These are phyloP conservation scores for Lipomyces kockii DNA, from an alignment of 805 yeast species.

Conservation along the genomic window DNA sequence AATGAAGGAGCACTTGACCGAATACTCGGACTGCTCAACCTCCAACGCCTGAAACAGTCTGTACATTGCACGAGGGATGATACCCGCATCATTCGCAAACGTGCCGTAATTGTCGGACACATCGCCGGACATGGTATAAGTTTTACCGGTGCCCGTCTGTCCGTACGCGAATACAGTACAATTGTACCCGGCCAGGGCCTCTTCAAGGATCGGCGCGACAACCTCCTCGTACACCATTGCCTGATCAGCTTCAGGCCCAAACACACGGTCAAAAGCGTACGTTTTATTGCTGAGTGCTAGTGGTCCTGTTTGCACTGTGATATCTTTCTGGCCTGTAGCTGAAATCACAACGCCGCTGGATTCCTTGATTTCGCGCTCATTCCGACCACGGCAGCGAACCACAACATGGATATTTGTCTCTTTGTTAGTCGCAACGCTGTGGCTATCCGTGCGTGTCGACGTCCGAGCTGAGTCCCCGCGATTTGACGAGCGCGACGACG, in stretches of 20 bases:
- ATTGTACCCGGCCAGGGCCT: constrained; percentile 75
- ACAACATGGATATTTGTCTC: constrained; percentile 62
- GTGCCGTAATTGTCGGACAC: constrained; percentile 36
- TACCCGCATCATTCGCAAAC: constrained; percentile 57
- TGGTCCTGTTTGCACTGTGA: constrained; percentile 53
- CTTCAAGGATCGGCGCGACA: constrained; percentile 66
- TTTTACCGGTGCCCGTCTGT: constrained; percentile 78
- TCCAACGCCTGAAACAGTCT: constrained; percentile 58
- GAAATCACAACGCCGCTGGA: constrained; percentile 66
- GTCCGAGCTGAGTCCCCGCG: neutral
- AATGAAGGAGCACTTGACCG: constrained; percentile 77
- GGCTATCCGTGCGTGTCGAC: constrained; percentile 3
- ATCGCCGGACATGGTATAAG: constrained; percentile 49
- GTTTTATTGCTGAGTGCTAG: constrained; percentile 51
- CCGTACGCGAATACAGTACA: constrained; percentile 81
- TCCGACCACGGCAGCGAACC: constrained; percentile 68
- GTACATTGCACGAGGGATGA: constrained; percentile 64
- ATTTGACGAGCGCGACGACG: constrained; percentile 16
- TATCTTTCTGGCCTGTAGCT: constrained; percentile 55
- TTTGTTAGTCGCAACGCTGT: constrained; percentile 23
- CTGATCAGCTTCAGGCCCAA: constrained; percentile 83
- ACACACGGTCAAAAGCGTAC: constrained; percentile 77
- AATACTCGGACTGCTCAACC: constrained; percentile 54
- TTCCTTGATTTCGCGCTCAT: constrained; percentile 59
- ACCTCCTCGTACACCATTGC: constrained; percentile 64